Evolutionary conservation across 139 green algal genomes (phyloP).

Genomic region (Closterium sp.): DNA sequence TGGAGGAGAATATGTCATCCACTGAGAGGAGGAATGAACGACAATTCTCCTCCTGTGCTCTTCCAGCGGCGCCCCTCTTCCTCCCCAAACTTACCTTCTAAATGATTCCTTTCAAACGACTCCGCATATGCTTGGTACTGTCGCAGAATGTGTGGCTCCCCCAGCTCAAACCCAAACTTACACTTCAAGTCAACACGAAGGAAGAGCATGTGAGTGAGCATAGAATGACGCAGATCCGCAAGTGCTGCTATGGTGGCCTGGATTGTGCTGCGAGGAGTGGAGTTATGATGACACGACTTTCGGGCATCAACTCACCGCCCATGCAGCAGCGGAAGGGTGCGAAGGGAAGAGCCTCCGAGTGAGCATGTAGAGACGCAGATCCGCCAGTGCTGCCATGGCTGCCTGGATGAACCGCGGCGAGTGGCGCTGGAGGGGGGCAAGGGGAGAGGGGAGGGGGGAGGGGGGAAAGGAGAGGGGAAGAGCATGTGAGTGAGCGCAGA

Average conservation of each 20-base stretch:
- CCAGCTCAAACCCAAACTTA: no score
- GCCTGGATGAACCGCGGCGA: slow-evolving; percentile 60
- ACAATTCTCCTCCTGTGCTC: no score
- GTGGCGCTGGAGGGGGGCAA: background rate
- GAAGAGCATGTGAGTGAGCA: background rate
- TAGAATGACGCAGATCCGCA: no score
- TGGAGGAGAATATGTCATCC: no score
- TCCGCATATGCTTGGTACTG: slow-evolving; percentile 8
- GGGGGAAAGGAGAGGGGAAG: no score
- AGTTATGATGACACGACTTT: no score
- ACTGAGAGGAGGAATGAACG: no score
- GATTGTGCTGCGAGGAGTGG: no score
- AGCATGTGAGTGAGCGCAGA: no score
- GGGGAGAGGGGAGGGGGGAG: background rate
- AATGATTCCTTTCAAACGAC: background rate
- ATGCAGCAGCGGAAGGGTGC: background rate
- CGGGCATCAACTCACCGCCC: background rate
- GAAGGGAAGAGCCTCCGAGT: slow-evolving; percentile 6
- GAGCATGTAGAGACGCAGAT: slow-evolving; percentile 53
- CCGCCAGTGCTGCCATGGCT: slow-evolving; percentile 50
- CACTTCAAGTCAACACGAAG: no score
- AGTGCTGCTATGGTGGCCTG: no score
- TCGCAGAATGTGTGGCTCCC: background rate
- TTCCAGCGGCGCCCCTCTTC: no score
- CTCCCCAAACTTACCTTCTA: background rate